These are phyloP conservation scores for Aspergillus affinis DNA, from an alignment of 495 filamentous ascomycete genomes.

Conservation along the genomic window DNA sequence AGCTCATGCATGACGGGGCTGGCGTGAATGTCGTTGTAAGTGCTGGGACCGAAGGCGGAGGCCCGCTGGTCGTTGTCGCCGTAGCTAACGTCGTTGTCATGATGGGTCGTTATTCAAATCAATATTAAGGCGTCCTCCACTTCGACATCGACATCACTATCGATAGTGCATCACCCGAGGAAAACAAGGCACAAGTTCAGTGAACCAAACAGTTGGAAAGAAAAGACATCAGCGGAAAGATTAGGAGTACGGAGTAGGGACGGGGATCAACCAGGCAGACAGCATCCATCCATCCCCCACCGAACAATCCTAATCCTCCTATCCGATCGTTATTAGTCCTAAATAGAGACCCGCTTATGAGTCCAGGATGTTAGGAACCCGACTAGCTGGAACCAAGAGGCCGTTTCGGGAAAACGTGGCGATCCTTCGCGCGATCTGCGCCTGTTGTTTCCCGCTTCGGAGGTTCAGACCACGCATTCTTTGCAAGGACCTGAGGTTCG, in stretches of 20 bases:
- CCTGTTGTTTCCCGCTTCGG: neutral
- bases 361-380: neutral
- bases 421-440: neutral
- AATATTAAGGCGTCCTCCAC: neutral
- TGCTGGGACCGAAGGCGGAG: neutral
- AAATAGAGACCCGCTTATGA: neutral
- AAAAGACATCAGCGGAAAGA: neutral
- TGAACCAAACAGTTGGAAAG: neutral
- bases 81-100: neutral
- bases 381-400: neutral
- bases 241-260: neutral
- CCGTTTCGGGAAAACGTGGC: neutral
- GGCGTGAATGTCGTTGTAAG: neutral
- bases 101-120: neutral
- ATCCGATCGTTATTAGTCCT: neutral
- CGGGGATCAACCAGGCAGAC: neutral
- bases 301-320: neutral
- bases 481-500: no score
- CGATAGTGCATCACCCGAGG: neutral
- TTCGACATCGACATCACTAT: neutral
- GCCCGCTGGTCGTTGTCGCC: neutral
- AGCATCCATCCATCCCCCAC: no score
- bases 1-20: neutral
- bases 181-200: neutral
- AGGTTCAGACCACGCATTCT: no score